Evolutionary conservation across 1,284 basidiomycete genomes (phyloP), one percentile per base, ranked within the genome.

Genomic region (Malassezia caprae): DNA sequence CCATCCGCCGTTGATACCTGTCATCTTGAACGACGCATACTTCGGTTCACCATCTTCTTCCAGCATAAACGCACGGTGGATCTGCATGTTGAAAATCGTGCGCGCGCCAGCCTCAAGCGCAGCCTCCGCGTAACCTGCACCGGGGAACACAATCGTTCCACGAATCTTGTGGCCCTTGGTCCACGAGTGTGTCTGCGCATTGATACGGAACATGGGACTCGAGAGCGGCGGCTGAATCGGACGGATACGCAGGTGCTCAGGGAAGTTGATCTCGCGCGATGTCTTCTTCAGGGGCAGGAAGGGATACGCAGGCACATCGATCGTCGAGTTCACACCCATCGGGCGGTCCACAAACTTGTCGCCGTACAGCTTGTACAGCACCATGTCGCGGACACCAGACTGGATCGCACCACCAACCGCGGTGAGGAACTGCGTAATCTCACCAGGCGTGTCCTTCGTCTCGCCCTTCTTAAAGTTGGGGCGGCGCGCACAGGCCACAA

Each of bases 161-260:
- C 53, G 57, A 48, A 59, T 59, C 57, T 51, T 59, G 57, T 59
- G 57, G n/a, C 53, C 57, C 45, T 59, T 51, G 27, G 53, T 54
- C 57, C 57, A 59, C 27, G 50, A 52, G 42, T 57, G 55, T 23
- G 57, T 53, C 51, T 53, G 56, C 34, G 51, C 56, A 27, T 53
- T 53, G 39, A 58, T 58, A 30, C 56, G 51, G 39, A 58, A 35
- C 41, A 30, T 30, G 10, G 27, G 17, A 8, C 37, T 45, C 32
- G 44, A 44, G 28, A 53, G 51, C 24, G 56, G 55, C 11, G 44
- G 49, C 34, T 26, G 37, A 8, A 41, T 23, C 21, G 28, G 31
- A 17, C 49, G 55, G 19, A 15, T 23, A 19, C 55, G 56, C 40
- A 58, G 28, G 51, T 49, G 41, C 45, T 58, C 56, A 30, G 49